Evolutionary conservation across 306 rosid species (phyloP).

Genomic region (Erythrophleum fordii): DNA sequence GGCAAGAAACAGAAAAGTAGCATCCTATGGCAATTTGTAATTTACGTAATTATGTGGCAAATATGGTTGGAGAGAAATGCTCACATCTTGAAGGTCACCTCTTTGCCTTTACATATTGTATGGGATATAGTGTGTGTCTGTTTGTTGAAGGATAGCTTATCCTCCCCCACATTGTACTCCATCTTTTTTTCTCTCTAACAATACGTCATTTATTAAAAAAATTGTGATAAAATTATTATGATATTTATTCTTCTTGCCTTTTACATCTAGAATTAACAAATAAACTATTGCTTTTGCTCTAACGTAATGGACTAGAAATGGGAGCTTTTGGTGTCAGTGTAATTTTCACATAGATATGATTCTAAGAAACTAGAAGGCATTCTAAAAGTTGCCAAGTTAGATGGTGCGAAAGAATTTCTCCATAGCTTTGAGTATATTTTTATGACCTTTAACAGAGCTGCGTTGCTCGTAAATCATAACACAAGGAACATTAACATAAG

Average conservation of each 20-base stretch:
- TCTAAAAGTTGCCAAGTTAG: background rate
- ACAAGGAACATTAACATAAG: conserved; percentile 7
- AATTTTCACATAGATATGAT: background rate
- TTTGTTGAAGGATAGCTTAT: background rate
- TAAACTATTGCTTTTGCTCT: background rate
- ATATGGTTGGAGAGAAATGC: background rate
- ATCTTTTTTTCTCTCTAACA: background rate
- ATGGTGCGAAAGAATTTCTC: background rate
- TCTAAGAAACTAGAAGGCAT: conserved; percentile 9
- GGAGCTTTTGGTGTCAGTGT: background rate
- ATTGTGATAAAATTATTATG: background rate
- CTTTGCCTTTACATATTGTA: background rate
- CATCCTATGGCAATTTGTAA: background rate
- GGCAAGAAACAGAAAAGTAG: background rate
- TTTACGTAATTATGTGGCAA: background rate
- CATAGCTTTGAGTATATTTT: background rate
- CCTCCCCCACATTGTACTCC: background rate
- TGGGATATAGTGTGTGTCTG: background rate
- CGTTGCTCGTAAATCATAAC: background rate
- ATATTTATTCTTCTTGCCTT: background rate
- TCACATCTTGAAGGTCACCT: background rate
- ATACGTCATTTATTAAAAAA: background rate
- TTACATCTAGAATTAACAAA: background rate
- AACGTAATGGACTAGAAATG: background rate
- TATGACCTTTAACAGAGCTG: background rate